Percentiles rank a stretch among this genome's conserved stretches.
These are phyloP conservation scores for Rhynchosporium agropyri DNA, from an alignment of 2,329 filamentous ascomycete species.

Conservation along the genomic window DNA sequence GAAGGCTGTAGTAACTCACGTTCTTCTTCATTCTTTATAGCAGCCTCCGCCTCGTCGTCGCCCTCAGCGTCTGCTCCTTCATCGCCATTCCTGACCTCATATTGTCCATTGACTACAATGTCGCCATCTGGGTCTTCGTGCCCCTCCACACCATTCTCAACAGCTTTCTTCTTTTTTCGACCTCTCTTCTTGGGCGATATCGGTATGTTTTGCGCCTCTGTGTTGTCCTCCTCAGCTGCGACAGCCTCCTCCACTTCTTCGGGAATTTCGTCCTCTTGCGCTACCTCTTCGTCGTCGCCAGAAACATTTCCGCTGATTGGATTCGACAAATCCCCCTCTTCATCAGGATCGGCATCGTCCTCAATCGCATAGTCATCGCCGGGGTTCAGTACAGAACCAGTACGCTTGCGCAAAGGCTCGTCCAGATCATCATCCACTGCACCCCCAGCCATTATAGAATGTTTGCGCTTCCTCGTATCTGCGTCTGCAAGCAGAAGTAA, in stretches of 20 bases:
- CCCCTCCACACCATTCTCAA: conserved; percentile 34
- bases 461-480: conserved; percentile 45
- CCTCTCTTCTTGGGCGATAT: conserved; percentile 42
- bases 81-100: conserved; percentile 47
- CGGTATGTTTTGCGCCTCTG: conserved; percentile 35
- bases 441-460: conserved; percentile 40
- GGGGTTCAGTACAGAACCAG: conserved; percentile 49
- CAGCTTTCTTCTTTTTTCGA: conserved; percentile 43
- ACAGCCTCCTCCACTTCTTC: conserved; percentile 48
- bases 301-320: conserved; percentile 41
- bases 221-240: conserved; percentile 46
- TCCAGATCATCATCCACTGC: conserved; percentile 42
- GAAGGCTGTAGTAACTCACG: conserved; percentile 48
- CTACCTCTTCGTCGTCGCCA: conserved; percentile 44
- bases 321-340: conserved; percentile 44
- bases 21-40: conserved; percentile 66
- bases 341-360: conserved; percentile 48
- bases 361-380: conserved; percentile 51
- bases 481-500: conserved; percentile 32
- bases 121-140: conserved; percentile 37
- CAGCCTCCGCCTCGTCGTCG: conserved; percentile 62
- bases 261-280: conserved; percentile 49
- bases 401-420: conserved; percentile 52
- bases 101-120: conserved; percentile 36
- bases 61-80: conserved; percentile 59